Evolutionary conservation across 306 rosid genomes (phyloP).

Genomic region (Pyrus bretschneideri): DNA sequence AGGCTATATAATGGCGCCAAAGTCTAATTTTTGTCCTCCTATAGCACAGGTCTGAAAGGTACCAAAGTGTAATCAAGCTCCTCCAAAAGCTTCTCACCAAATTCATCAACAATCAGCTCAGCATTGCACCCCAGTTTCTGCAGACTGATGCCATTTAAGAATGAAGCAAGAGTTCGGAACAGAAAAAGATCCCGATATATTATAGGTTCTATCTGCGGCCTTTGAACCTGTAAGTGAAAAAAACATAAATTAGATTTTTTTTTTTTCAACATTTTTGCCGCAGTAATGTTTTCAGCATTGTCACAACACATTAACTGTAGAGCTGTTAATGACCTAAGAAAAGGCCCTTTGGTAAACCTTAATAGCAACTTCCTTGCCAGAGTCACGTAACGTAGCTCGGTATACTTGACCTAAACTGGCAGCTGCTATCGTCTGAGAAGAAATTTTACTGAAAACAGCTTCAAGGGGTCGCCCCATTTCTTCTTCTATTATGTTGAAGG

Average conservation of each 20-base stretch:
- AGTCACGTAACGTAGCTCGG: slow-evolving; percentile 81
- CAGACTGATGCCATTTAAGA: slow-evolving; percentile 80
- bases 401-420: slow-evolving; percentile 99
- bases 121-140: slow-evolving; percentile 97
- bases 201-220: slow-evolving; percentile 91
- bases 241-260: not conserved
- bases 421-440: slow-evolving; percentile 91
- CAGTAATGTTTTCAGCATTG: not conserved
- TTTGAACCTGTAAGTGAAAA: slow-evolving; percentile 65
- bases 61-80: slow-evolving; percentile 98
- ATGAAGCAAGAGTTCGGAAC: slow-evolving; percentile 89
- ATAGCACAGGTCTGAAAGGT: slow-evolving; percentile 29
- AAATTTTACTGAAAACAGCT: slow-evolving; percentile 82
- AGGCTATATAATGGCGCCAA: not conserved
- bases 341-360: slow-evolving; percentile 41
- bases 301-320: not conserved
- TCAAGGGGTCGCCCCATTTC: slow-evolving; percentile 93
- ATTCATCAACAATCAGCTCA: slow-evolving; percentile 96
- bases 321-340: slow-evolving; percentile 1
- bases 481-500: slow-evolving; percentile 85
- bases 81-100: slow-evolving; percentile 99
- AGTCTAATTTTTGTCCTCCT: not conserved
- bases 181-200: slow-evolving; percentile 93
- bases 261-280: not conserved
- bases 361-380: slow-evolving; percentile 95